Evolutionary conservation across 169 alveolate species (phyloP).

Genomic region (Plasmodium chabaudi): DNA sequence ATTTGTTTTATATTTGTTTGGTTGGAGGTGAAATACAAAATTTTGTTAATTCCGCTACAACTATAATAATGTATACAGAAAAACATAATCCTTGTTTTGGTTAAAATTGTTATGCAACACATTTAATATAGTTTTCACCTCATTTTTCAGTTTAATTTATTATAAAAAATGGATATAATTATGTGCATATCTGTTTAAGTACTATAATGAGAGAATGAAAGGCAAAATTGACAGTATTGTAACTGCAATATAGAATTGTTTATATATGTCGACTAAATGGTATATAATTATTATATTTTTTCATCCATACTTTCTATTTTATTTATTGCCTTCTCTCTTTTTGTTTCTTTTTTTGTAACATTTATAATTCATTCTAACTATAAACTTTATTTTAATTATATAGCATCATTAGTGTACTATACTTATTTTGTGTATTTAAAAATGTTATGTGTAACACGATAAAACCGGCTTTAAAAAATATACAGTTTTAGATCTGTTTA

Average conservation of each 20-base stretch:
- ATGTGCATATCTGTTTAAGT: no score
- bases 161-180: no score
- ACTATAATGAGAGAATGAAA: no score
- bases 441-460: not conserved
- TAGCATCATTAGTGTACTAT: not conserved
- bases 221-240: no score
- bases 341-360: not conserved
- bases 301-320: no score
- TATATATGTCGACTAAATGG: no score
- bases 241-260: no score
- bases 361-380: not conserved
- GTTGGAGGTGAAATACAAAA: not conserved
- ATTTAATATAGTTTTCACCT: no score
- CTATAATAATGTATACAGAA: not conserved
- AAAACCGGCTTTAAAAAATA: not conserved
- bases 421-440: not conserved
- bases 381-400: not conserved
- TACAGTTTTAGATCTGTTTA: not conserved
- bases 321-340: not conserved
- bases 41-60: conserved; percentile 3
- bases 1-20: not conserved
- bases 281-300: no score
- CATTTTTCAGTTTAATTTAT: no score
- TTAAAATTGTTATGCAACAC: no score
- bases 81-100: not conserved